These are phyloP conservation scores for Paramyrothecium sp. DNA, from an alignment of 2,329 filamentous ascomycete genomes.

Conservation along the genomic window DNA sequence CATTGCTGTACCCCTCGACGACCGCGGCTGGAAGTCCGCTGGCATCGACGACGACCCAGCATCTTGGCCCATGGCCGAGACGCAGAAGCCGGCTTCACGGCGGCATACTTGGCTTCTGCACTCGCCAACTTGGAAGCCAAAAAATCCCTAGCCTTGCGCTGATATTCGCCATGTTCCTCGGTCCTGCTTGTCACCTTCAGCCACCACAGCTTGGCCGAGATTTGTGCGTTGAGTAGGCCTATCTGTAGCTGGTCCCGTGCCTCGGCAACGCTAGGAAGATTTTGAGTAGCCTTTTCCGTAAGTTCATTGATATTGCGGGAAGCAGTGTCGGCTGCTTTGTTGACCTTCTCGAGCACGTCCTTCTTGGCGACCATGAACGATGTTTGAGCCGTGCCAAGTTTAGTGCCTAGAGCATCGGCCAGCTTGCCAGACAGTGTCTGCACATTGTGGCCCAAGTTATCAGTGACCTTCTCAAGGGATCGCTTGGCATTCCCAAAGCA, in stretches of 20 bases:
- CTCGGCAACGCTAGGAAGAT: conserved; percentile 18
- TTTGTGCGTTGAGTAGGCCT: conserved; percentile 50
- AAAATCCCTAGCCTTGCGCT: conserved; percentile 43
- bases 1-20: neutral
- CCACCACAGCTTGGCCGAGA: conserved; percentile 57
- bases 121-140: conserved; percentile 33
- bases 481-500: conserved; percentile 31
- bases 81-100: conserved; percentile 17
- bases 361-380: conserved; percentile 17
- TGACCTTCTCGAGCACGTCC: conserved; percentile 13
- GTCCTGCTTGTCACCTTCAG: conserved; percentile 49
- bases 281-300: conserved; percentile 14
- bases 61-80: conserved; percentile 18
- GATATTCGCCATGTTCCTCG: conserved; percentile 45
- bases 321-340: conserved; percentile 13
- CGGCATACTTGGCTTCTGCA: conserved; percentile 21
- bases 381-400: conserved; percentile 17
- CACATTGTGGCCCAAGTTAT: conserved; percentile 18
- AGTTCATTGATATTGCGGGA: conserved; percentile 13
- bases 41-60: conserved; percentile 9
- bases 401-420: conserved; percentile 16
- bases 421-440: conserved; percentile 25
- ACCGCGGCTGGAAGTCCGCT: conserved; percentile 8
- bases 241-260: conserved; percentile 41
- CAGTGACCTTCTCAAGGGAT: conserved; percentile 27